Evolutionary conservation across 164 flowering plant genomes (phyloP).

Genomic region (Magnolia officinalis): DNA sequence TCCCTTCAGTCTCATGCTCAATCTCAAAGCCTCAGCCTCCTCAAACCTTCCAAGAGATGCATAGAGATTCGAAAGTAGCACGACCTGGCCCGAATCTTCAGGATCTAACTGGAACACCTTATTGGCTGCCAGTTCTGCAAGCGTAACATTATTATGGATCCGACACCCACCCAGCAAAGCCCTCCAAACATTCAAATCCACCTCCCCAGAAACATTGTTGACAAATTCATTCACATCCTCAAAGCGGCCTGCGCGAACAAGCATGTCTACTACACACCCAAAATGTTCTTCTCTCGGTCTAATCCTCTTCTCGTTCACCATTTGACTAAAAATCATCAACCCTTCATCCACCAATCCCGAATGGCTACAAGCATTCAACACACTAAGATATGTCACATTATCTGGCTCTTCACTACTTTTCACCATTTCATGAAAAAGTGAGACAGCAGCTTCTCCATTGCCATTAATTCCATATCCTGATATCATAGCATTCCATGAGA

Average conservation of each 20-base stretch:
- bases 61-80: constrained; percentile 44
- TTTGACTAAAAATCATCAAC: constrained; percentile 26
- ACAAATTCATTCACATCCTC: constrained; percentile 26
- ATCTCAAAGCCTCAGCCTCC: constrained; percentile 38
- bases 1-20: constrained; percentile 19
- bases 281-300: constrained; percentile 29
- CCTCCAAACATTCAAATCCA: constrained; percentile 27
- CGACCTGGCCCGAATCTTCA: constrained; percentile 27
- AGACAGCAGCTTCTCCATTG: constrained; percentile 29
- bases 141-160: constrained; percentile 24
- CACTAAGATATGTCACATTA: constrained; percentile 25
- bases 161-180: constrained; percentile 40
- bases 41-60: constrained; percentile 40
- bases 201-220: constrained; percentile 1
- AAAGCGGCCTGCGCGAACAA: constrained; percentile 39
- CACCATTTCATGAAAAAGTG: constrained; percentile 34
- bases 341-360: constrained; percentile 39
- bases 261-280: constrained; percentile 39
- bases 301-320: constrained; percentile 27
- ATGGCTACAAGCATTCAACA: constrained; percentile 45
- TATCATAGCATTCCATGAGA: constrained; percentile 41
- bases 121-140: constrained; percentile 39
- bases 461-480: constrained; percentile 43
- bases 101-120: constrained; percentile 23
- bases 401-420: constrained; percentile 24